Evolutionary conservation across 2,329 filamentous ascomycete genomes (phyloP), one percentile per base, ranked within the genome.

Genomic region (Apiospora sp.): DNA sequence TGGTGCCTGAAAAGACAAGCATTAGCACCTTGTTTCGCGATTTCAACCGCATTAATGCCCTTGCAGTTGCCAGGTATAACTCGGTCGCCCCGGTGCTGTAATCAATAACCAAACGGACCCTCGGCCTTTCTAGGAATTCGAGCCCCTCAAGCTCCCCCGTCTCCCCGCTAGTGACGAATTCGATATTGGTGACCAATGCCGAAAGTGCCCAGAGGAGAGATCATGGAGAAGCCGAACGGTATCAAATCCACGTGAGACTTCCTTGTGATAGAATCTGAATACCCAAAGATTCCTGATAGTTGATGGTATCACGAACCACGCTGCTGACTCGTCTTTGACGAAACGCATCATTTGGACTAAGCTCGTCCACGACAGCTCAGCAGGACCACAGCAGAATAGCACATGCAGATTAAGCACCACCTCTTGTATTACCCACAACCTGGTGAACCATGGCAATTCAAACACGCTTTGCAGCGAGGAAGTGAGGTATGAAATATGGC

Each of bases 21-120:
- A 64, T 16, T 0, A 64, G 16, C 2, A 1, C 1, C n/a, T 37
- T 41, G 7, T 19, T 41, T 22, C 3, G 0, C 30, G 27, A 41
- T 0, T 0, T 3, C 19, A 7, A n/a, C 30, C 8, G 0, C 30
- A 64, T 22, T 12, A n/a, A 7, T 1, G 3, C 12, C 2, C 2
- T 64, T n/a, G 54, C 19, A 10, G 41, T 0, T 3, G n/a, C 30
- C 8, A 64, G 16, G 30, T 64, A 41, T 1, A 64, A 30, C n/a
- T 10, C 41, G 7, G 19, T 7, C 10, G 30, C 58, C 16, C 19
- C 58, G 8, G 13, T 64, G 5, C 34, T 41, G 19, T 64, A 37
- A 22, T 64, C 58, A 4, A 41, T 19, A 3, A 37, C 3, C 19
- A 64, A 8, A n/a, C n/a, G n/a, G n/a, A n/a, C n/a, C n/a, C n/a